phyloP scores from a whole-genome alignment of 371 early-diverging fungal genomes.

The Capillidium heterosporum region DNA sequence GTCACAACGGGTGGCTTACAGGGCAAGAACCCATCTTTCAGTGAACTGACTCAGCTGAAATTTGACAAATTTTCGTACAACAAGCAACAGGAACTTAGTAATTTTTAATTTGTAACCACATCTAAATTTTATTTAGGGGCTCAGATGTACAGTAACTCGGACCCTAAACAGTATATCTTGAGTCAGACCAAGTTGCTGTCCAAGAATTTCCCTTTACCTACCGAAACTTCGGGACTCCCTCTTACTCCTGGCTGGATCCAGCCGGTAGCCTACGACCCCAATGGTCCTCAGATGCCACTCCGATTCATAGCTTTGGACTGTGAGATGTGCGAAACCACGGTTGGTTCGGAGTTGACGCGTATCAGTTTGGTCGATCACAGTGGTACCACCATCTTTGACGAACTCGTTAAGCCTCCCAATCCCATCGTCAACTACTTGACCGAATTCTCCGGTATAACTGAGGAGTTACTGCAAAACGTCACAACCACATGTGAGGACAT shows the following conservation, averaged over 20 bases:
- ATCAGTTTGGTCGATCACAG: conserved; percentile 36
- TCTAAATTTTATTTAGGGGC: background rate
- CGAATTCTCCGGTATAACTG: conserved; percentile 46
- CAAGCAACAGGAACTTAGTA: background rate
- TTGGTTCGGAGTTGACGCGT: conserved; percentile 51
- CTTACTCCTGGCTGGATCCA: conserved; percentile 33
- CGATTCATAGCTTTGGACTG: conserved; percentile 54
- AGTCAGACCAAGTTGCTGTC: conserved; percentile 22
- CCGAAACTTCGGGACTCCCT: conserved; percentile 13
- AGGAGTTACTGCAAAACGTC: conserved; percentile 24
- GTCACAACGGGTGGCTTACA: background rate
- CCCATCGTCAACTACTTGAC: conserved; percentile 56
- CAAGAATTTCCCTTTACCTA: conserved; percentile 29
- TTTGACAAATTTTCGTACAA: background rate
- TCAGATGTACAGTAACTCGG: background rate
- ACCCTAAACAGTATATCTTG: conserved; percentile 26
- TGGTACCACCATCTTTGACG: conserved; percentile 36
- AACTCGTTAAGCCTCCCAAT: conserved; percentile 40
- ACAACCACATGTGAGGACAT: conserved; percentile 33
- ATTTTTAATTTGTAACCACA: background rate
- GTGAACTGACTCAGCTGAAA: background rate
- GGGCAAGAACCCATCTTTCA: background rate
- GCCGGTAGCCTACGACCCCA: conserved; percentile 12
- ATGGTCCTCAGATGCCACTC: conserved; percentile 13
- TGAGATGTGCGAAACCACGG: conserved; percentile 36